phyloP scores from a whole-genome alignment of 805 yeast species.

The Candida cerambycidarum region DNA sequence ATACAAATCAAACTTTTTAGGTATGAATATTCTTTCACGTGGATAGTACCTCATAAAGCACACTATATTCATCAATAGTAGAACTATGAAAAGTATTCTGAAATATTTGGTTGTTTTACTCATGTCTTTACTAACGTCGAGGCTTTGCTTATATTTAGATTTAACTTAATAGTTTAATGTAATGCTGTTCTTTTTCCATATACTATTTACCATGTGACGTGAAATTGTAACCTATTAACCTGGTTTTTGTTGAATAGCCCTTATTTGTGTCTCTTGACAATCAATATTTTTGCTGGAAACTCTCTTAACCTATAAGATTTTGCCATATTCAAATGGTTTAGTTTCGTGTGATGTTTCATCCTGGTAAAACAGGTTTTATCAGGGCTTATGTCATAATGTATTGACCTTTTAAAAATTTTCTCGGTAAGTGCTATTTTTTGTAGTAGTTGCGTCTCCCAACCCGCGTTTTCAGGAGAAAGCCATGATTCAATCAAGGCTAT shows the following conservation, averaged over 20 bases:
- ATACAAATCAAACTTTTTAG: constrained; percentile 17
- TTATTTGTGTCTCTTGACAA: too few species aligned
- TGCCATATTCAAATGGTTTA: background rate
- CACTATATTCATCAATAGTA: constrained; percentile 20
- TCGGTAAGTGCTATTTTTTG: too few species aligned
- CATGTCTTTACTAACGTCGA: constrained; percentile 11
- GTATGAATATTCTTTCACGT: background rate
- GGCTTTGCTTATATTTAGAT: background rate
- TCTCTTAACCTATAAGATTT: background rate
- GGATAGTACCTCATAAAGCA: constrained; percentile 22
- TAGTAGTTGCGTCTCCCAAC: background rate
- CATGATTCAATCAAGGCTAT: background rate
- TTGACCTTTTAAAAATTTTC: background rate
- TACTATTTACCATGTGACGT: constrained; percentile 3
- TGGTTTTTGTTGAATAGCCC: too few species aligned
- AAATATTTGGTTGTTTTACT: constrained; percentile 15
- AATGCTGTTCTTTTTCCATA: too few species aligned
- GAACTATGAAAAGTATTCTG: constrained; percentile 19
- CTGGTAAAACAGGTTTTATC: background rate
- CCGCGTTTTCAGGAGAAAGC: background rate
- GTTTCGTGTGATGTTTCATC: constrained; percentile 3
- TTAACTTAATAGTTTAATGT: background rate
- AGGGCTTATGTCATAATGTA: background rate
- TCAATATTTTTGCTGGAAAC: too few species aligned
- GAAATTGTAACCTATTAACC: too few species aligned